Conservation (phyloP, 1,139 yeast species). For the Blastobotrys persicus region DNA sequence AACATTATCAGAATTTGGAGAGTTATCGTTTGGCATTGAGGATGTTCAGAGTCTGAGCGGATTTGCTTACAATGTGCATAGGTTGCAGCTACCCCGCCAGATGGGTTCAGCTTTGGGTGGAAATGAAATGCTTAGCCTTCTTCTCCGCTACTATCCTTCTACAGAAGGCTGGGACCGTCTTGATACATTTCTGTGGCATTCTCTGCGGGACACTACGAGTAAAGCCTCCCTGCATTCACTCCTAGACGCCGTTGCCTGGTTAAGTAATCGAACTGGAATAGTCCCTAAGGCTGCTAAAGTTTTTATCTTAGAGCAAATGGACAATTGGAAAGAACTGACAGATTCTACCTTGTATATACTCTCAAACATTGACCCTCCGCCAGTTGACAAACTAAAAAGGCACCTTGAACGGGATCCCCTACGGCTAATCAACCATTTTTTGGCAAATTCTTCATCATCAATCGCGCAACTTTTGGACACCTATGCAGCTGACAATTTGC, state of each 20-base stretch:
- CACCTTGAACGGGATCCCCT: conserved; percentile 12
- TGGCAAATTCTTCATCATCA: not conserved
- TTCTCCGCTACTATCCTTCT: conserved; percentile 26
- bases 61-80: conserved; percentile 26
- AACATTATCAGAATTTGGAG: conserved; percentile 10
- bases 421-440: not conserved
- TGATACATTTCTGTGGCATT: conserved; percentile 29
- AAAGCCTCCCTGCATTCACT: conserved; percentile 8
- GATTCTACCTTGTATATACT: conserved; percentile 1
- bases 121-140: conserved; percentile 24
- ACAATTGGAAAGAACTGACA: conserved; percentile 4
- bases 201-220: conserved; percentile 16
- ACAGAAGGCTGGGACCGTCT: conserved; percentile 28
- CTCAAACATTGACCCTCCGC: not conserved
- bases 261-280: conserved; percentile 23
- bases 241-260: conserved; percentile 20
- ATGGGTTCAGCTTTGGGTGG: conserved; percentile 28
- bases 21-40: conserved; percentile 18
- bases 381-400: conserved; percentile 1
- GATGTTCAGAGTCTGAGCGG: conserved; percentile 23
- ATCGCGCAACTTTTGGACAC: not conserved
- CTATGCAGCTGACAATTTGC: conserved; percentile 19
- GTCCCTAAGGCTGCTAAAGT: conserved; percentile 23
- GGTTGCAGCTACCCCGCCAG: conserved; percentile 29
- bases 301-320: conserved; percentile 8